Base-by-base conservation (phyloP, 2,329 filamentous ascomycete species). In the Aspergillus fumigatus region DNA sequence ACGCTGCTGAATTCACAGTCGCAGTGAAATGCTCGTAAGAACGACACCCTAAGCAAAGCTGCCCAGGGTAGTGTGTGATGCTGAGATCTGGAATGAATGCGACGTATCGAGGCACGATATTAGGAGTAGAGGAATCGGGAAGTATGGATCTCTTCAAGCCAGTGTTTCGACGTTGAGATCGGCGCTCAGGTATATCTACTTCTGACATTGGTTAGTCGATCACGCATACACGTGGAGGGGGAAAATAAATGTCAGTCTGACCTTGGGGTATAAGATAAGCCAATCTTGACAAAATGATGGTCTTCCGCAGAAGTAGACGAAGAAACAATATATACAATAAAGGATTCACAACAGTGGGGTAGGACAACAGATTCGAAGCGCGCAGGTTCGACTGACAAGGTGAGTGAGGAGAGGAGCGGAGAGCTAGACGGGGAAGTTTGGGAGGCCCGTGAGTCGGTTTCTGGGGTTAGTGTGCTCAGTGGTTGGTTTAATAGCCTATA, bases 31-130 rank as follows among this genome's bases (percentile, higher is more conserved):
- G 48, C 47, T 45, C 43, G 52, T 48, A 53, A 54, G 55, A 55
- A 55, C 51, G 25, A 53, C 59, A 61, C 59, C 59, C 40, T n/a
- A 7, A 21, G 48, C 52, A 57, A 57, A 54, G 59, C 61, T 49
- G 55, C 51, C 41, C 59, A 43, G 29, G 53, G 35, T 41, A 48
- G 53, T 49, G 10, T 50, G 51, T 45, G 25, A 29, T 8, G 51
- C 10, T 23, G 21, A 23, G 48, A 35, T 19, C 43, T 41, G 50
- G 14, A 47, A 41, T 14, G n/a, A 23, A 52, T 10, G 21, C 17
- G 50, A 47, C 21, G 8, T 6, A 50, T 54, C 45, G 48, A 50
- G 17, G 48, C 29, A 41, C 17, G n/a, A 57, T 48, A 35, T 23
- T 9, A 48, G 5, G 14, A 17, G 32, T 38, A 38, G 32, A 38